These are phyloP conservation scores for Closterium sp. DNA, from an alignment of 139 green algal species.

Conservation along the genomic window DNA sequence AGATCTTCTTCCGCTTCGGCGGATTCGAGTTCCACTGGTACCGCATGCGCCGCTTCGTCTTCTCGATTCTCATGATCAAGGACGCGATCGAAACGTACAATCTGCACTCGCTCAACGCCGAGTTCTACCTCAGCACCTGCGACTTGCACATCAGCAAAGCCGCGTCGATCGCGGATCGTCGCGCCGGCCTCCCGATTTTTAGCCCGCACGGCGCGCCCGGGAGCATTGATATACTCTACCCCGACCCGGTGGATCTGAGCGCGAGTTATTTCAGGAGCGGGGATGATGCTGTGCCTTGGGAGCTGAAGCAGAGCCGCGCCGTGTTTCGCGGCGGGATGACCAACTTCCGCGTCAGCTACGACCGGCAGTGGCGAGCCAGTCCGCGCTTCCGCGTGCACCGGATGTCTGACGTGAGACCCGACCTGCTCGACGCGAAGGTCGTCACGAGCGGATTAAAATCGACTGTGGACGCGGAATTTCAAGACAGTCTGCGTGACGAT, in stretches of 20 bases:
- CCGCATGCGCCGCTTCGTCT: background rate
- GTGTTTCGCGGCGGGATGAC: conserved; percentile 17
- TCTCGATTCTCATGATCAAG: background rate
- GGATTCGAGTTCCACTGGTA: background rate
- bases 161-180: background rate
- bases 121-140: background rate
- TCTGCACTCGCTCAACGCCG: background rate
- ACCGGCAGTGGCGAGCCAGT: conserved; percentile 13
- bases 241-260: background rate
- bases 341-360: conserved; percentile 9
- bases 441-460: too few relatives aligned
- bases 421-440: conserved; percentile 14
- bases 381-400: conserved; percentile 17
- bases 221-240: background rate
- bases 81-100: background rate
- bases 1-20: background rate
- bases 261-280: background rate
- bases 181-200: background rate
- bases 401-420: background rate
- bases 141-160: background rate
- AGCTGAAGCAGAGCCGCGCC: background rate
- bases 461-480: background rate
- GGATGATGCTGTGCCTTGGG: background rate
- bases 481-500: background rate
- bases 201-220: background rate